phyloP scores from a whole-genome alignment of 2,329 filamentous ascomycete genomes.

The Beauveria varroae region DNA sequence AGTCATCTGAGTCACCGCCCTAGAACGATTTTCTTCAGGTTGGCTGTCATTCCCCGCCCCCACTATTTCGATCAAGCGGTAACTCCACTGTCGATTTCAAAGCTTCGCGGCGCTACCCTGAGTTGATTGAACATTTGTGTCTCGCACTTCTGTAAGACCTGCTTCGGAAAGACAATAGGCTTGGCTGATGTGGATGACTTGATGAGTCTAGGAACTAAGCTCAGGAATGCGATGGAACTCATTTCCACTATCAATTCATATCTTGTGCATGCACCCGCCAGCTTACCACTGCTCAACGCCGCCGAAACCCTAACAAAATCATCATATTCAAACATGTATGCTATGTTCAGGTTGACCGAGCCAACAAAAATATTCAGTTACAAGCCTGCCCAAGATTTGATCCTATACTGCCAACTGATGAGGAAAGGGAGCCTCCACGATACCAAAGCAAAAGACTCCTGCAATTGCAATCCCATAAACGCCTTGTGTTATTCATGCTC shows the following conservation, averaged over 20 bases:
- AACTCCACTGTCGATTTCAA: neutral
- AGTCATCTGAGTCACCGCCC: conserved; percentile 13
- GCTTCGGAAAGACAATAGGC: too few relatives aligned
- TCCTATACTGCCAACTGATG: neutral
- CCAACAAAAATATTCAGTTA: neutral
- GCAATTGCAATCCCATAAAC: conserved; percentile 5
- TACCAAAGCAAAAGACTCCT: neutral
- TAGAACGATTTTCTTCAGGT: neutral
- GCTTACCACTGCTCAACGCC: too few relatives aligned
- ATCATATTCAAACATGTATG: neutral
- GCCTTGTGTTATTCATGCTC: conserved; percentile 10
- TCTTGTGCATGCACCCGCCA: too few relatives aligned
- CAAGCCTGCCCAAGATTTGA: neutral
- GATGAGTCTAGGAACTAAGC: too few relatives aligned
- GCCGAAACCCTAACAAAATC: neutral
- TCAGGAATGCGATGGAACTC: too few relatives aligned
- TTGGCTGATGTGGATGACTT: too few relatives aligned
- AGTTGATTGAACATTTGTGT: neutral
- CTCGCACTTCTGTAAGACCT: too few relatives aligned
- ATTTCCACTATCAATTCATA: too few relatives aligned
- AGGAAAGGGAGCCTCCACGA: neutral
- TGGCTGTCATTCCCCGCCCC: neutral
- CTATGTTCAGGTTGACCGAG: neutral
- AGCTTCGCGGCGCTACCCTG: neutral
- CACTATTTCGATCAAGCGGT: conserved; percentile 4